Conservation (phyloP, 371 early-diverging fungal genomes). For the Circinella umbellata region DNA sequence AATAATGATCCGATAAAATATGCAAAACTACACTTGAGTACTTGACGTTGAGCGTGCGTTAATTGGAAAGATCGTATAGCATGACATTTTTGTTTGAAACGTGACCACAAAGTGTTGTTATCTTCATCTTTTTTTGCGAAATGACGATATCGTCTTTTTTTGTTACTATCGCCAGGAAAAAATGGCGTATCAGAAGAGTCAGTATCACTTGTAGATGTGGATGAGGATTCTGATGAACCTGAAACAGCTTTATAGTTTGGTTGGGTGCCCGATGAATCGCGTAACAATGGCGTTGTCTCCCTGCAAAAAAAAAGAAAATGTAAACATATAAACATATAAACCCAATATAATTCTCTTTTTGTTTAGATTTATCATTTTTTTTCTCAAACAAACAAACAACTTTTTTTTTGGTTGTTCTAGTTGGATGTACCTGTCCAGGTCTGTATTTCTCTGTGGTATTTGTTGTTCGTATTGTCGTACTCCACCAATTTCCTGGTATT, state of each 20-base stretch:
- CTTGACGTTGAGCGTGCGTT: slow-evolving; percentile 43
- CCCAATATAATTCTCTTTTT: not conserved
- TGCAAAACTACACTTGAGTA: slow-evolving; percentile 68
- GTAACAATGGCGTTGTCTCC: slow-evolving; percentile 15
- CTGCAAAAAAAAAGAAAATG: not conserved
- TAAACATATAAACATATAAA: not conserved
- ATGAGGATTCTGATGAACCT: slow-evolving; percentile 12
- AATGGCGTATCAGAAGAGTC: slow-evolving; percentile 13
- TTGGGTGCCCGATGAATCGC: not conserved
- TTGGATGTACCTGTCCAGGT: not conserved
- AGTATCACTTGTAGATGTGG: slow-evolving; percentile 13
- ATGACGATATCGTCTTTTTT: slow-evolving; percentile 8
- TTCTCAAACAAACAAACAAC: not conserved
- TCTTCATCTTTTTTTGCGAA: not conserved
- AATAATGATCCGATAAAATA: slow-evolving; percentile 65
- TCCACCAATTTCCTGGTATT: not conserved
- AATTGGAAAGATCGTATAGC: slow-evolving; percentile 7
- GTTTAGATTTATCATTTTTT: not conserved
- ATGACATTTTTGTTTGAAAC: not conserved
- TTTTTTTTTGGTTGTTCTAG: not conserved
- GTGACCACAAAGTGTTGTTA: not conserved
- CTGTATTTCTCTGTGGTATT: not conserved
- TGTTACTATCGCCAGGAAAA: not conserved
- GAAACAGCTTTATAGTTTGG: slow-evolving; percentile 8
- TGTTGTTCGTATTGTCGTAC: not conserved